Percentiles rank a stretch among this genome's conserved stretches.
phyloP scores from a whole-genome alignment of 73 alveolate species.

The Tetrahymena borealis region DNA sequence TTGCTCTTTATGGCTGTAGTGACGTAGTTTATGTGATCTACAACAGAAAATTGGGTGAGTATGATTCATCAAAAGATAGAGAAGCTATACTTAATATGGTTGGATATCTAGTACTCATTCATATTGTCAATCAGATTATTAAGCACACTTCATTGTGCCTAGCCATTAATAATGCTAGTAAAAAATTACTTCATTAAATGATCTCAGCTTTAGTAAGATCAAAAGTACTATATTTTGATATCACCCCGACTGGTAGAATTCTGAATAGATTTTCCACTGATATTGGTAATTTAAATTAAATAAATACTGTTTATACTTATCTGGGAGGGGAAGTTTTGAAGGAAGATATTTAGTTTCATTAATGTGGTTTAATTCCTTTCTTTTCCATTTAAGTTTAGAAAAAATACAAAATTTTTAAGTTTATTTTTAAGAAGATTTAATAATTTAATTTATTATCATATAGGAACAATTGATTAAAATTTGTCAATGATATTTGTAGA shows the following conservation, averaged over 20 bases:
- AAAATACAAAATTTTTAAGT: neutral
- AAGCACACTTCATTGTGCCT: neutral
- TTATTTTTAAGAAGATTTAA: neutral
- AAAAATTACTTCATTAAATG: conserved; percentile 12
- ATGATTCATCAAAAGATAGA: neutral
- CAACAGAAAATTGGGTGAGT: neutral
- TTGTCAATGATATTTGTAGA: neutral
- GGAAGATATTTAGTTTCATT: too few relatives aligned
- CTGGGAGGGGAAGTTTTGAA: too few relatives aligned
- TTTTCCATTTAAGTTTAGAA: too few relatives aligned
- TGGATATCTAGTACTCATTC: neutral
- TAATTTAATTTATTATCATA: too few relatives aligned
- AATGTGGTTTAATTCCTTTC: too few relatives aligned
- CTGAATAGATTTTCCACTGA: conserved; percentile 21
- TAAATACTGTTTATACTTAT: too few relatives aligned
- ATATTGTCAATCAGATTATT: neutral
- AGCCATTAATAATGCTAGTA: neutral
- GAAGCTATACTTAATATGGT: neutral
- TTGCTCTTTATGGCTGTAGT: neutral
- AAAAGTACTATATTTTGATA: conserved; percentile 8
- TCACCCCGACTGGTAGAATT: conserved; percentile 26
- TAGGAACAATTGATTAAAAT: neutral
- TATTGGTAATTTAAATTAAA: neutral
- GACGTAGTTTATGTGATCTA: neutral
- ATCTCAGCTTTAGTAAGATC: neutral